A percentile compares a stretch with the other conserved stretches of the same genome.
Conservation (phyloP, 352 stramenopile genomes). For the Pythium brassicae region DNA sequence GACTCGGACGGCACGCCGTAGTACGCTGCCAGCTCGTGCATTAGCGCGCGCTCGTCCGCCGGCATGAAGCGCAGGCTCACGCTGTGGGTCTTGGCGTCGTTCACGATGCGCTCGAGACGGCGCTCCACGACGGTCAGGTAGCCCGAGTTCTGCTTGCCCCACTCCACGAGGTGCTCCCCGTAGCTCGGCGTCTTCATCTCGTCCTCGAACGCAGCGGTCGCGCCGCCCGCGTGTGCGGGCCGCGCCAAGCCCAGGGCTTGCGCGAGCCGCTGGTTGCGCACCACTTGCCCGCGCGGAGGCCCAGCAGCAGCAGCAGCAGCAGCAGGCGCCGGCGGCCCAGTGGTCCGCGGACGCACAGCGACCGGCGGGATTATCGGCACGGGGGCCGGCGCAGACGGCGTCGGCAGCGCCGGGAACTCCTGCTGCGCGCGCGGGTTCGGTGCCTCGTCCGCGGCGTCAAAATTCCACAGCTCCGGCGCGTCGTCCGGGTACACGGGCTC, state of each 20-base stretch:
- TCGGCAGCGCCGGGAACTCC: slow-evolving; percentile 68
- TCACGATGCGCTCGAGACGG: slow-evolving; percentile 66
- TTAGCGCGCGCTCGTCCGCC: slow-evolving; percentile 55
- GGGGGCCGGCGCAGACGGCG: slow-evolving; percentile 28
- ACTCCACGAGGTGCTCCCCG: slow-evolving; percentile 52
- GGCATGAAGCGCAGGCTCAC: slow-evolving; percentile 75
- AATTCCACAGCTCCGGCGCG: slow-evolving; percentile 61
- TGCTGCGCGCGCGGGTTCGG: slow-evolving; percentile 23
- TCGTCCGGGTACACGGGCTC: slow-evolving; percentile 23
- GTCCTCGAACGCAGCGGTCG: slow-evolving; percentile 56
- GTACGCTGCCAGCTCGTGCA: slow-evolving; percentile 66
- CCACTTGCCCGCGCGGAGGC: slow-evolving; percentile 41
- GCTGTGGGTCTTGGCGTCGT: slow-evolving; percentile 63
- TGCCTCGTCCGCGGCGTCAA: slow-evolving; percentile 26
- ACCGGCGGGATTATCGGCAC: slow-evolving; percentile 36
- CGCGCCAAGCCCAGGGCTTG: slow-evolving; percentile 53
- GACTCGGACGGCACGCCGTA: slow-evolving; percentile 73
- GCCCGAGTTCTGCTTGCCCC: slow-evolving; percentile 65
- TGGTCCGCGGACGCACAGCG: slow-evolving; percentile 24
- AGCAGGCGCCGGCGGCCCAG: slow-evolving; percentile 13
- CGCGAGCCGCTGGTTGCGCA: slow-evolving; percentile 66
- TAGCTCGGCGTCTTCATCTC: slow-evolving; percentile 76
- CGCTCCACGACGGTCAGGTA: slow-evolving; percentile 73
- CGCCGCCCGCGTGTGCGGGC: slow-evolving; percentile 28
- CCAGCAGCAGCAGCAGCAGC: slow-evolving; percentile 20